Evolutionary conservation across 768 basidiomycete species (phyloP), one percentile per base, ranked within the genome.

Genomic region (Heimioporus sp.): DNA sequence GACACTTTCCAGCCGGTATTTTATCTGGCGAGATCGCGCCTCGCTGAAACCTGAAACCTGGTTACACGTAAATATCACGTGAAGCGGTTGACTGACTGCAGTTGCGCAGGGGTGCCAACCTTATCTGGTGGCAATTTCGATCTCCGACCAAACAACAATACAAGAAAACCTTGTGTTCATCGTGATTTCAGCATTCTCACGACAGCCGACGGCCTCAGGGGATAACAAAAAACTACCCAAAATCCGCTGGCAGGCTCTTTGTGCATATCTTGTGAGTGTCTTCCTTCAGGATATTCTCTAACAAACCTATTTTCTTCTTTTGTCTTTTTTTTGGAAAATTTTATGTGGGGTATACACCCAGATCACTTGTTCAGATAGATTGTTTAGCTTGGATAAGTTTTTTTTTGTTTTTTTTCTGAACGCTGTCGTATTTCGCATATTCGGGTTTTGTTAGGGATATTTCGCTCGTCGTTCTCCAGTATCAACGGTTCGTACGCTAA

Each of bases 181-280:
- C 61, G 50, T 51, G 64, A 66, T 68, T 65, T 62, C 53, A 56
- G 58, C 64, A 49, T 66, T 69, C 67, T 68, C 67, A 69, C 67
- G 67, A 67, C 67, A 69, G 65, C 69, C 67, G 67, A 71, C 58
- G 57, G 68, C 58, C 58, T 56, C 53, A 61, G 59, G 65, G 67
- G 69, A 68, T 68, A 68, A 59, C 69, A 65, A 61, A 64, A 69
- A 63, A 59, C n/a, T 48, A 46, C 32, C 50, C 49, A 53, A 66
- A 69, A 58, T 56, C 53, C 30, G 21, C 47, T 54, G 37, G 45
- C 56, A 48, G 61, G 56, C 40, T 37, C 53, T 49, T 13, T 21
- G 17, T 6, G 32, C 47, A 62, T 51, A 52, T 62, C 51, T 47
- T 15, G 67, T 69, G 57, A 69, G 67, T 69, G 12, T 59, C 37